Evolutionary conservation across 2,329 filamentous ascomycete genomes (phyloP).

Genomic region (Akanthomyces lecanii): DNA sequence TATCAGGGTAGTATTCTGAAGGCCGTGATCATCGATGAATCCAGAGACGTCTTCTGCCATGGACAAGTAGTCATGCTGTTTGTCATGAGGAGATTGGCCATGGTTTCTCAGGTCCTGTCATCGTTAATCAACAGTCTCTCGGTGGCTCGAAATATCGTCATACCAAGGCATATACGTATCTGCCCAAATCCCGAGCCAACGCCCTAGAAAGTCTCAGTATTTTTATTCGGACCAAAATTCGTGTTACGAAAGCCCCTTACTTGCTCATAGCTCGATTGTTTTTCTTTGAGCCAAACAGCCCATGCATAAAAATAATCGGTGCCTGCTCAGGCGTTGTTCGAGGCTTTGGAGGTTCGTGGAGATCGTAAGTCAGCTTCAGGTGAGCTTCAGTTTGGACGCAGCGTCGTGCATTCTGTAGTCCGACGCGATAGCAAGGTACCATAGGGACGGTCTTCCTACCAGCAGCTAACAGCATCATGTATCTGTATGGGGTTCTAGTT

Average conservation of each 20-base stretch:
- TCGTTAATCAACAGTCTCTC: constrained; percentile 12
- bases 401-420: background rate
- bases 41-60: constrained; percentile 80
- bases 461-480: background rate
- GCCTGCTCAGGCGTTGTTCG: constrained; percentile 36
- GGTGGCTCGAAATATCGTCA: constrained; percentile 25
- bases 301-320: constrained; percentile 86
- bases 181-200: constrained; percentile 73
- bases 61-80: constrained; percentile 70
- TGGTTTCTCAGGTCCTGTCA: constrained; percentile 83
- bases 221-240: constrained; percentile 16
- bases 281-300: constrained; percentile 90
- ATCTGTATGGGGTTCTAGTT: background rate
- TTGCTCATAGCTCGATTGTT: constrained; percentile 95
- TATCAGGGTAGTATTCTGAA: constrained; percentile 73
- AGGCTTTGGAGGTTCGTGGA: constrained; percentile 54
- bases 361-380: constrained; percentile 56
- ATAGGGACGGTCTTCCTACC: background rate
- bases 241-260: constrained; percentile 48
- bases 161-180: constrained; percentile 78
- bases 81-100: constrained; percentile 78
- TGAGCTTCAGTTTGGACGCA: background rate
- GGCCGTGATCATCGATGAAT: constrained; percentile 68
- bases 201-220: constrained; percentile 49
- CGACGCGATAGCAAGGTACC: background rate